Conservation (phyloP, 192 early-diverging fungal species). For the Thoreauomyces humboldtii region DNA sequence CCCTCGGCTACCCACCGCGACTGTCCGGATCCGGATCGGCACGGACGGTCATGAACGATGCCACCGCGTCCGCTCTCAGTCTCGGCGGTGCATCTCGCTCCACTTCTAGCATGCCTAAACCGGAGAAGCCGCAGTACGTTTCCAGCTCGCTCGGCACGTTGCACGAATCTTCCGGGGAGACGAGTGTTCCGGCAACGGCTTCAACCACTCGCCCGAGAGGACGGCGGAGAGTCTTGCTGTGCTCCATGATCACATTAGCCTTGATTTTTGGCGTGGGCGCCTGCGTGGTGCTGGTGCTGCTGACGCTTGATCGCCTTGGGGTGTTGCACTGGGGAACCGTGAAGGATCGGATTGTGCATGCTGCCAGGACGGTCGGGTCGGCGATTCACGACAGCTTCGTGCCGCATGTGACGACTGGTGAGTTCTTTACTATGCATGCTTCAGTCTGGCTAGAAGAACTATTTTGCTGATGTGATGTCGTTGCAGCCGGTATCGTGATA, state of each 20-base stretch:
- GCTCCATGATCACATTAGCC: neutral
- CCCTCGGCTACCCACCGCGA: slow-evolving; percentile 1
- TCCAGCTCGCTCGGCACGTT: neutral
- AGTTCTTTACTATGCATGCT: too few relatives aligned
- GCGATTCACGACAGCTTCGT: slow-evolving; percentile 16
- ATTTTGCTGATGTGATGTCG: too few relatives aligned
- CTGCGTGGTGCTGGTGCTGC: slow-evolving; percentile 3
- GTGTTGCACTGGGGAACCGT: slow-evolving; percentile 4
- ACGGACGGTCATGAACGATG: slow-evolving; percentile 22
- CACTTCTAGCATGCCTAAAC: neutral
- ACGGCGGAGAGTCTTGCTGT: neutral
- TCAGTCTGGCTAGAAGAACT: too few relatives aligned
- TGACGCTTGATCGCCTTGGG: slow-evolving; percentile 13
- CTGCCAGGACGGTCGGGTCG: slow-evolving; percentile 10
- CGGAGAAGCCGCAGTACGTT: neutral
- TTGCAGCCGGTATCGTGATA: slow-evolving; percentile 15
- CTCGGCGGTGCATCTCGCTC: too few relatives aligned
- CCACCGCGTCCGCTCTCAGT: neutral
- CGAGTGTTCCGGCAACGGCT: neutral
- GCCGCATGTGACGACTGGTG: slow-evolving; percentile 14
- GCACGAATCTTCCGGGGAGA: neutral
- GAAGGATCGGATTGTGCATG: slow-evolving; percentile 8
- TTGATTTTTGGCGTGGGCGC: neutral
- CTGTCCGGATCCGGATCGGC: slow-evolving; percentile 18
- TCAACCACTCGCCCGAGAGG: neutral